phyloP scores from a whole-genome alignment of 768 basidiomycete species.

The Vararia minispora region DNA sequence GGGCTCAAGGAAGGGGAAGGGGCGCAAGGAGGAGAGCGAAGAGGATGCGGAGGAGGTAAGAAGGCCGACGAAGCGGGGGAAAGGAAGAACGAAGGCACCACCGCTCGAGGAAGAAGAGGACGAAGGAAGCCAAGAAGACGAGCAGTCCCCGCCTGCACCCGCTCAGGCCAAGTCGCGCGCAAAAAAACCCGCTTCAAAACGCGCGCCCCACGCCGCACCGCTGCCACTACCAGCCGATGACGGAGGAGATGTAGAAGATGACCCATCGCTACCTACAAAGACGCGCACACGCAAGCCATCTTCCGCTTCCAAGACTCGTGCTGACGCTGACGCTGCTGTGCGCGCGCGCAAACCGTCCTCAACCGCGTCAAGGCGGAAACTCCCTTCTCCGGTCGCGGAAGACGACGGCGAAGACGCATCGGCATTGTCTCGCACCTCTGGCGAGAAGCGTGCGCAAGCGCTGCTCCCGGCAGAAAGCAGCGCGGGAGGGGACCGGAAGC shows the following conservation, averaged over 20 bases:
- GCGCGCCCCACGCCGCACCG: background rate
- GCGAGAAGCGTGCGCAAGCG: too few relatives aligned
- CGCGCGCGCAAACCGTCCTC: too few relatives aligned
- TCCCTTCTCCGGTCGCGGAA: too few relatives aligned
- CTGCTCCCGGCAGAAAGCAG: too few relatives aligned
- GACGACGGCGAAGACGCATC: too few relatives aligned
- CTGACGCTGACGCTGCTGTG: too few relatives aligned
- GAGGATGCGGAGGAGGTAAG: background rate
- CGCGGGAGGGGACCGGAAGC: too few relatives aligned
- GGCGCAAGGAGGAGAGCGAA: conserved; percentile 1
- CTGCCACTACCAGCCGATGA: too few relatives aligned
- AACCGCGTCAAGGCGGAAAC: too few relatives aligned
- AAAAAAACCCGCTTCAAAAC: conserved; percentile 7
- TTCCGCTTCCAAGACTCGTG: too few relatives aligned
- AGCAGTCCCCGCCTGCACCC: background rate
- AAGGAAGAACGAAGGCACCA: conserved; percentile 12
- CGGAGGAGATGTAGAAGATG: conserved; percentile 1
- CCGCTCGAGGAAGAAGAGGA: conserved; percentile 7
- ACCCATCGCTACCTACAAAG: background rate
- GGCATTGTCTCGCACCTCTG: too few relatives aligned
- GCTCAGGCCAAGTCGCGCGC: background rate
- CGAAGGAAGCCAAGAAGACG: conserved; percentile 2
- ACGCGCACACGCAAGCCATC: too few relatives aligned
- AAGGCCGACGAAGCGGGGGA: background rate
- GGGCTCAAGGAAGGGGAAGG: background rate